Base-by-base conservation (phyloP, 2,329 filamentous ascomycete genomes). In the Clonostachys sp. region DNA sequence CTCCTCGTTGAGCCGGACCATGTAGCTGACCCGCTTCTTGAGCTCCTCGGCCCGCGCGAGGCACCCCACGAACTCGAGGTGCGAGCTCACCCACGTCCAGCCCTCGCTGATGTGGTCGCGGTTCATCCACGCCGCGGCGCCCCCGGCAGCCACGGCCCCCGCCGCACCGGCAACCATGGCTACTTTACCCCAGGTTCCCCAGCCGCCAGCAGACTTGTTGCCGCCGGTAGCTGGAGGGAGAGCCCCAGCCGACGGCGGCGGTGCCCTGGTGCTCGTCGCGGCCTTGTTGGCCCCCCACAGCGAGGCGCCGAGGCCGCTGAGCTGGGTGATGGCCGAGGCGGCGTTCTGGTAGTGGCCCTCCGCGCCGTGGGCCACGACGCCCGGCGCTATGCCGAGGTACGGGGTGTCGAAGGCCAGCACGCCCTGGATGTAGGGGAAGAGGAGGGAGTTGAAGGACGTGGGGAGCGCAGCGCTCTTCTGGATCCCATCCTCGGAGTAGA, bases 331-430 rank as follows among this genome's bases (percentile, higher is more conserved):
- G 0, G 83, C 77, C 6, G 81, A 77, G 8, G 86, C 86, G 40
- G 83, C 84, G 51, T 85, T 65, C 52, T 65, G 86, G 68, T 92
- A 92, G 58, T 96, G 90, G 40, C 81, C 85, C 72, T 97, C 91
- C 6, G 92, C 91, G 50, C 86, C 84, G 63, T 92, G 87, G 5
- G 89, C 88, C n/a, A 94, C 84, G 2, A 94, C 87, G 24, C 87
- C 86, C 0, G 89, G 88, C 18, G 85, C 81, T 53, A 91, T 90
- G 48, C 88, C 87, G 2, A 94, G 78, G 63, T 88, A 99, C 1
- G 94, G 94, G 1, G 94, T 99, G 68, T 97, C 92, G 63, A 96
- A 96, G 45, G 91, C 89, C 43, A 97, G 78, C 24, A 97, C 81
- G 55, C 88, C 92, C 66, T 92, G 87, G 54, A 97, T 83, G 65